phyloP scores from a whole-genome alignment of 1,284 basidiomycete genomes.

The Vanrija sp. region DNA sequence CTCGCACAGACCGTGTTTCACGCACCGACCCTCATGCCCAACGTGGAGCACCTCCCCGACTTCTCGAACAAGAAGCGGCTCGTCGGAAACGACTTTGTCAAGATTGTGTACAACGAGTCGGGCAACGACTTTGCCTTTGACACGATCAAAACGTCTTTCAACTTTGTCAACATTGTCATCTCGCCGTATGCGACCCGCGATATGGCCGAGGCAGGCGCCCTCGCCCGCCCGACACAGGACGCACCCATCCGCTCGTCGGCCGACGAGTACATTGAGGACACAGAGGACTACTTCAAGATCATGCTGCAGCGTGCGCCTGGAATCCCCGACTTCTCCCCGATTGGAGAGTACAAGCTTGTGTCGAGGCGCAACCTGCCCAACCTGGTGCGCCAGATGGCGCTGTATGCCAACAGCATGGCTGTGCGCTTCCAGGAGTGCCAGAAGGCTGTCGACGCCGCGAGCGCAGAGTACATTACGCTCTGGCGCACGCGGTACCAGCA shows the following conservation, averaged over 20 bases:
- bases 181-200: conserved; percentile 85
- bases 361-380: conserved; percentile 77
- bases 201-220: conserved; percentile 11
- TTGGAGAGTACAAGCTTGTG: conserved; percentile 88
- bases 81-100: conserved; percentile 91
- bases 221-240: not conserved
- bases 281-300: conserved; percentile 77
- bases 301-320: conserved; percentile 76
- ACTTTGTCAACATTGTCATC: conserved; percentile 96
- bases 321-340: conserved; percentile 85
- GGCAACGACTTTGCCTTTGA: conserved; percentile 83
- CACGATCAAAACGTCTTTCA: conserved; percentile 83
- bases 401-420: conserved; percentile 83
- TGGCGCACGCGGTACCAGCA: conserved; percentile 77
- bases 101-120: conserved; percentile 97
- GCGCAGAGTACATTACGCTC: conserved; percentile 77
- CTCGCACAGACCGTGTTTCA: conserved; percentile 94
- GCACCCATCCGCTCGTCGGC: not conserved
- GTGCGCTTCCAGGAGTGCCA: conserved; percentile 67
- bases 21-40: conserved; percentile 96
- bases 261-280: conserved; percentile 32
- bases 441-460: conserved; percentile 62
- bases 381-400: conserved; percentile 76
- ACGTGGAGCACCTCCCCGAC: conserved; percentile 61
- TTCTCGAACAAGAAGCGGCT: conserved; percentile 83